phyloP scores from a whole-genome alignment of 805 yeast genomes.

The Yamadazyma scolyti region DNA sequence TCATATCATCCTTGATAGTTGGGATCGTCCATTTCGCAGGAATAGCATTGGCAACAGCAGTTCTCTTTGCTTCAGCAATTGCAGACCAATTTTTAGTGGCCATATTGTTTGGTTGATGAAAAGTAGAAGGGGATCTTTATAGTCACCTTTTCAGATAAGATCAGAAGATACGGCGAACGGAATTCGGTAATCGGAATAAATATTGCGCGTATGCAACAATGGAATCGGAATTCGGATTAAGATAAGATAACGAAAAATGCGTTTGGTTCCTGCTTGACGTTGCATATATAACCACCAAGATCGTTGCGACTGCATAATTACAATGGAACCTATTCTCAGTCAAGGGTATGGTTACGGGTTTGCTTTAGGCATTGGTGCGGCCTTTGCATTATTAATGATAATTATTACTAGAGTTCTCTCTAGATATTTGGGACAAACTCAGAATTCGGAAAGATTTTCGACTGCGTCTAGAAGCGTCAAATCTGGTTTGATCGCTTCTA shows the following conservation, averaged over 20 bases:
- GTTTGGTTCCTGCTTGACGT: background rate
- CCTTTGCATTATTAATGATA: slow-evolving; percentile 39
- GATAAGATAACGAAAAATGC: background rate
- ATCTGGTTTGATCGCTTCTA: slow-evolving; percentile 40
- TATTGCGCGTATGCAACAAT: too few relatives aligned
- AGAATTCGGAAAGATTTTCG: slow-evolving; percentile 40
- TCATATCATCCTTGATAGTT: slow-evolving; percentile 4
- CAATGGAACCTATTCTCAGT: slow-evolving; percentile 6
- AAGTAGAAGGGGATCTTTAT: too few relatives aligned
- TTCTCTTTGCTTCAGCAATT: slow-evolving; percentile 1
- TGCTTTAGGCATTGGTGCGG: slow-evolving; percentile 44
- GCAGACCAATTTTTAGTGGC: slow-evolving; percentile 2
- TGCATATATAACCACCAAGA: background rate
- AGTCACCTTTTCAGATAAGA: too few relatives aligned
- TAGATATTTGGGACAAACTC: slow-evolving; percentile 35
- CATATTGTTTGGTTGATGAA: too few relatives aligned
- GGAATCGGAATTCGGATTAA: background rate
- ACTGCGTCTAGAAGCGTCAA: slow-evolving; percentile 44
- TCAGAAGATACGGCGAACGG: too few relatives aligned
- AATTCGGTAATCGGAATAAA: too few relatives aligned
- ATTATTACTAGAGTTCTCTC: slow-evolving; percentile 27
- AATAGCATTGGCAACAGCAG: slow-evolving; percentile 1
- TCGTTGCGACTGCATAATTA: too few relatives aligned
- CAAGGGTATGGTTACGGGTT: slow-evolving; percentile 35
- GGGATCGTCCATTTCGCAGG: slow-evolving; percentile 4